These are phyloP conservation scores for Sclerotinia borealis DNA, from an alignment of 2,329 filamentous ascomycete species.

Conservation along the genomic window DNA sequence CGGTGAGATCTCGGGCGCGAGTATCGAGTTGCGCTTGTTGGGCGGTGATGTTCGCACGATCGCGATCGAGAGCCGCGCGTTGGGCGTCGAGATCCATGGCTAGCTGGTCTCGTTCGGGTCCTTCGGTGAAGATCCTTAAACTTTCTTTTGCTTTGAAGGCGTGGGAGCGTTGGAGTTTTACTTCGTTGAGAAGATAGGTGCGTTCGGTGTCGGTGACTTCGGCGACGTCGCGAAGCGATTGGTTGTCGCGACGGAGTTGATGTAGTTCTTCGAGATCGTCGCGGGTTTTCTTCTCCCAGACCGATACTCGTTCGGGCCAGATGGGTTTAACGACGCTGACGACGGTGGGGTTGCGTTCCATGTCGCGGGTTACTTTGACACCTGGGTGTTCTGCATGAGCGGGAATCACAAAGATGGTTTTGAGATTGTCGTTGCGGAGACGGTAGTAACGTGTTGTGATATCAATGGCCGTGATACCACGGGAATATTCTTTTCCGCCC, in stretches of 20 bases:
- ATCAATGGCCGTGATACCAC: conserved; percentile 44
- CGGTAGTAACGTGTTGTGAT: conserved; percentile 48
- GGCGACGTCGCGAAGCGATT: background rate
- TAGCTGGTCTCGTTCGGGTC: background rate
- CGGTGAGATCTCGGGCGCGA: background rate
- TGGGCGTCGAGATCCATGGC: background rate
- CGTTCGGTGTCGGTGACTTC: conserved; percentile 2
- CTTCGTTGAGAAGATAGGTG: background rate
- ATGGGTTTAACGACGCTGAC: conserved; percentile 29
- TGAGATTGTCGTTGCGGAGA: conserved; percentile 37
- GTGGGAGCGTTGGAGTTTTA: background rate
- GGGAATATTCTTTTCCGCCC: conserved; percentile 20
- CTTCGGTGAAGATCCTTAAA: background rate
- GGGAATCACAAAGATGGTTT: conserved; percentile 48
- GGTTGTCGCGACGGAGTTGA: background rate
- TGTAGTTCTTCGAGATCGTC: conserved; percentile 19
- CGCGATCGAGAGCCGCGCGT: background rate
- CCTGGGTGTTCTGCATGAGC: conserved; percentile 43
- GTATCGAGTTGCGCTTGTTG: background rate
- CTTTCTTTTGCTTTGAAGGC: background rate
- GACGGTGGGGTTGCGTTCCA: conserved; percentile 41
- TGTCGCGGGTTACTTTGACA: conserved; percentile 38
- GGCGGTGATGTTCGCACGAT: background rate
- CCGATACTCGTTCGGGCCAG: conserved; percentile 26
- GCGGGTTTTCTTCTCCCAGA: conserved; percentile 26